phyloP scores from a whole-genome alignment of 2,329 filamentous ascomycete species.

The Myriosclerotinia duriaeana region DNA sequence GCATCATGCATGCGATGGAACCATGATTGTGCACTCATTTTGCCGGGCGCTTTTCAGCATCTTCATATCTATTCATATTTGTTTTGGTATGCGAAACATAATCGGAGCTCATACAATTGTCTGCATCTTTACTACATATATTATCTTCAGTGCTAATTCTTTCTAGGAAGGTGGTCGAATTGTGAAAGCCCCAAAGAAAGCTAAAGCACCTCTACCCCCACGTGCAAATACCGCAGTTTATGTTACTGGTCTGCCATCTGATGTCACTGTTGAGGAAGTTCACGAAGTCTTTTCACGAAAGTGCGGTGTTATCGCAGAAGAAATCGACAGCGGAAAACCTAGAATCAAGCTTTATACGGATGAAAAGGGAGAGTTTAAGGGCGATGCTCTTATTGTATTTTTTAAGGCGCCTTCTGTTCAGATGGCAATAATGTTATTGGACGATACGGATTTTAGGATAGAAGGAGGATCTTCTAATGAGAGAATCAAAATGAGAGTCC shows the following conservation, averaged over 20 bases:
- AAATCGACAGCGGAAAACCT: conserved; percentile 82
- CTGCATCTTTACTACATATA: conserved; percentile 6
- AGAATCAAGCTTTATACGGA: conserved; percentile 93
- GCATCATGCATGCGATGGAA: neutral
- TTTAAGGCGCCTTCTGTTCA: conserved; percentile 93
- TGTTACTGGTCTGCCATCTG: conserved; percentile 80
- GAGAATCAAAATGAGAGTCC: conserved; percentile 71
- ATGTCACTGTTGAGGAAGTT: conserved; percentile 78
- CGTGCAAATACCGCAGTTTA: conserved; percentile 86
- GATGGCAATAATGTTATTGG: conserved; percentile 76
- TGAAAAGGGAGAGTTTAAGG: conserved; percentile 81
- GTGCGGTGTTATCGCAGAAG: conserved; percentile 88
- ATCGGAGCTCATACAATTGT: conserved; percentile 1
- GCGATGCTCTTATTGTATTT: conserved; percentile 89
- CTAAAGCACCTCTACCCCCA: conserved; percentile 40
- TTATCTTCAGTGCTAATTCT: conserved; percentile 25
- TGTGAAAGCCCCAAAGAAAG: conserved; percentile 40
- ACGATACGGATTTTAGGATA: conserved; percentile 79
- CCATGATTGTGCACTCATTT: conserved; percentile 1
- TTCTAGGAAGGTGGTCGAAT: conserved; percentile 38
- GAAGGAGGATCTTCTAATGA: conserved; percentile 45
- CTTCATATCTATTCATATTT: neutral
- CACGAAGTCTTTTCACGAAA: conserved; percentile 78
- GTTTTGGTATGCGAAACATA: neutral
- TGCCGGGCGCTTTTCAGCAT: neutral